Base-by-base conservation (phyloP, 306 rosid species). In the Parietaria judaica region DNA sequence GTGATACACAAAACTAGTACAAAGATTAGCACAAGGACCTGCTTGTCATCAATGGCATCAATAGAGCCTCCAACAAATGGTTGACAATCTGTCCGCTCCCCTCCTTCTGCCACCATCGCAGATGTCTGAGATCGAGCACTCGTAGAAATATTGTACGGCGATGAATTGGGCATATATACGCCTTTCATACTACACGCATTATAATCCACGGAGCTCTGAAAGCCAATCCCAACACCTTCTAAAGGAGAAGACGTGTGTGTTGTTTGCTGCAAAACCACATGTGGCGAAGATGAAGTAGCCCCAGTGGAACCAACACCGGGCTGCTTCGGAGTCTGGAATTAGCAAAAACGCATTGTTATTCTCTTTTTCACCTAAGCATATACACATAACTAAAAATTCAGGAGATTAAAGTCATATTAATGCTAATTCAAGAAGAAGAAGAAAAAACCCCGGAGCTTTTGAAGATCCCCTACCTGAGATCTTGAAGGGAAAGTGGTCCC, bases 401-500 rank as follows among this genome's bases (percentile, higher is more conserved):
- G 54, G 45, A 63, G 41, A 16, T 58, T 60, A 11, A 51, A 37
- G 0, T 5, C 4, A 17, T 17, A 7, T 13, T 7, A 39, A 16
- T 5, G 45, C 58, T 16, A 8, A 16, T 16, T 2, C 12, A 10
- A 50, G 15, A 23, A 37, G 45, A 5, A 41, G 9, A 41, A 41
- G 6, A 5, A 7, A 60, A 60, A 10, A 34, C n/a, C n/a, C n/a
- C 11, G 14, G 23, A 72, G 38, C 44, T 74, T 54, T 48, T 45
- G 36, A 36, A 14, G 11, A 48, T 46, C 12, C 50, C 13, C 38
- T 75, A 88, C 96, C 99, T 92, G 99, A 68, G 95, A 82, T 68
- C 80, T 86, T 59, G 95, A 79, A 66, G 95, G 99, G 74, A 84
- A 79, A 41, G 95, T 82, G 66, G 99, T 92, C 63, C 99, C 99